Evolutionary conservation across 2,329 filamentous ascomycete species (phyloP), one percentile per base, ranked within the genome.

Genomic region (Pseudocercospora pini-densiflorae): DNA sequence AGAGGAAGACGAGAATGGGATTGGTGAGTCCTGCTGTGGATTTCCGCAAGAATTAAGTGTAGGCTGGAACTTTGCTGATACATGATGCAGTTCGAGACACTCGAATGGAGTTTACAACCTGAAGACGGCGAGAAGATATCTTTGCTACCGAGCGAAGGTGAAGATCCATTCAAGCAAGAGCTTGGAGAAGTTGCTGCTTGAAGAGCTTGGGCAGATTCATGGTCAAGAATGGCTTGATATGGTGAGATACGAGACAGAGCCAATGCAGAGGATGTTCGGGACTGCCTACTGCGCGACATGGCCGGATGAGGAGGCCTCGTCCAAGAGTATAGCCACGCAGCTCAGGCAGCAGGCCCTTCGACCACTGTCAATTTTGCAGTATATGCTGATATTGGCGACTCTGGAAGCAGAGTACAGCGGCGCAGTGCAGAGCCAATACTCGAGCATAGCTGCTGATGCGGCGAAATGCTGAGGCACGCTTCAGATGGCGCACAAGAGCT

Each of bases 91-190:
- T 98, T 97, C 79, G 89, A 93, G 82, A 99, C 95, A 40, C 87
- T 90, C 64, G 92, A 94, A 83, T 99, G 94, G 94, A 95, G 90
- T 76, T 82, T 99, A 73, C 88, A 90, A 77, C 88, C 87, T 68
- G 84, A 86, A 68, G 87, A 88, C 74, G 87, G 87, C 49, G 83
- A 83, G 60, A 87, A 90, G 71, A 86, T 97, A 71, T 90, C 96
- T 76, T 80, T 99, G 78, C 84, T 97, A 69, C 88, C 92, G 72
- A 88, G 86, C 4, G 83, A 81, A 51, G 77, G 66, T 85, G 75
- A 78, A 59, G 81, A 95, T 83, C 91, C 92, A 49, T 93, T 95
- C 77, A 65, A 66, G 53, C 70, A 75, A 24, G 55, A 58, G 31
- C 23, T 55, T 27, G 51, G 27, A 55, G 23, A 55, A 31, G 27